phyloP scores from a whole-genome alignment of 441 rosid species.

The Arabidopsis lyrata region DNA sequence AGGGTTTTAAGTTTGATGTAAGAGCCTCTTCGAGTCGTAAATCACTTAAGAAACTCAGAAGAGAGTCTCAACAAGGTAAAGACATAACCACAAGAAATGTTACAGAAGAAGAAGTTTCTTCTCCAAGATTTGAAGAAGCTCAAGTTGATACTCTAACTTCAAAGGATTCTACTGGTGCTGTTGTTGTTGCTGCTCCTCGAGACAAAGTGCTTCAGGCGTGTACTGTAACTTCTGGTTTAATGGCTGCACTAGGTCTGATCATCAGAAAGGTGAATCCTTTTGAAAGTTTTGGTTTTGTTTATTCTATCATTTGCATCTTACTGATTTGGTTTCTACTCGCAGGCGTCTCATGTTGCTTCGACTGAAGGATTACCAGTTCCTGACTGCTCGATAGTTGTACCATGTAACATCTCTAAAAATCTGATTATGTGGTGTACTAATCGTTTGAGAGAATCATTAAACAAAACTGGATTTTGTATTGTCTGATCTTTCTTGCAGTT shows the following conservation, averaged over 20 bases:
- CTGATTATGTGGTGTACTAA: not conserved
- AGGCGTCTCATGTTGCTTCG: conserved; percentile 84
- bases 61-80: conserved; percentile 43
- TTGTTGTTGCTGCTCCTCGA: conserved; percentile 62
- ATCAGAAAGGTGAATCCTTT: conserved; percentile 64
- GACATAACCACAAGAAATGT: conserved; percentile 30
- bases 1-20: conserved; percentile 47
- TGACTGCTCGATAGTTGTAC: conserved; percentile 69
- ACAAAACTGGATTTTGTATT: conserved; percentile 9
- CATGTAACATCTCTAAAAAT: conserved; percentile 54
- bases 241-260: conserved; percentile 69
- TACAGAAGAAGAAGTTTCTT: conserved; percentile 42
- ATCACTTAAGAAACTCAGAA: conserved; percentile 55
- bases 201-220: conserved; percentile 83
- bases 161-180: conserved; percentile 30
- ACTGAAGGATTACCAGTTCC: conserved; percentile 68
- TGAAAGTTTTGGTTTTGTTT: conserved; percentile 6
- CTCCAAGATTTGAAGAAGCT: conserved; percentile 41
- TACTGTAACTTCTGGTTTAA: conserved; percentile 67
- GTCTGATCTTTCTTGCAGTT: conserved; percentile 55
- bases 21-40: conserved; percentile 56
- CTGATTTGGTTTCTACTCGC: conserved; percentile 39
- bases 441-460: not conserved
- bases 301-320: conserved; percentile 6
- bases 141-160: conserved; percentile 41